Evolutionary conservation across 352 stramenopile species (phyloP), one percentile per base, ranked within the genome.

Genomic region (Pythium rhizo-oryzae): DNA sequence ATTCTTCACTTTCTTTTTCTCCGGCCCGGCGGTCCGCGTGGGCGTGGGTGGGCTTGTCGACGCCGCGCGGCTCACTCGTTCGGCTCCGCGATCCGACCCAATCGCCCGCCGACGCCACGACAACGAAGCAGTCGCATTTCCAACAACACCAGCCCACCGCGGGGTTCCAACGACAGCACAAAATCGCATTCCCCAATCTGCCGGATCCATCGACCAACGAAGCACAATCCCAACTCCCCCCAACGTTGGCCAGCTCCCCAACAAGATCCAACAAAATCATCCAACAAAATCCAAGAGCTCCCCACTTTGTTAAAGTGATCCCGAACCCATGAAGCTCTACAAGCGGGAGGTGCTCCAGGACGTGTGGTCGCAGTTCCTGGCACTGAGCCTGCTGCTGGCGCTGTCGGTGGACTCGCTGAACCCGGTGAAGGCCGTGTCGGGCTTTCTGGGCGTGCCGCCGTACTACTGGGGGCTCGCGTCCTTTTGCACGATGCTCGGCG

Each of bases 321-420:
- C 51, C 51, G 24, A 12, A 21, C 18, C 30, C 46, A 89, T 93
- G 85, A 91, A 92, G 72, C 88, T 92, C 68, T 74, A 90, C 72
- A 80, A 82, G 61, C 82, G 78, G 54, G 84, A 91, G 61, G 85
- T 92, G 75, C 75, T 96, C 16, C 89, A 88, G 58, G 88, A 96
- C 59, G 82, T 90, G 46, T 93, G 84, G 82, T 87, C 84, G 67
- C 88, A 96, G 77, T 91, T 93, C 71, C 57, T 91, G 49, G 81
- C 84, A 53, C 77, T 96, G 35, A 81, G 69, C 53, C 71, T 94
- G 59, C 71, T 94, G 55, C 80, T 94, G 41, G 87, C 89, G 81
- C 76, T 96, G 60, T 80, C 88, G 16, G 82, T 94, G 33, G 88
- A 96, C 73, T 93, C 85, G 62, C 76, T 96, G 79, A 96, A 96